These are phyloP conservation scores for Saururus chinensis DNA, from an alignment of 164 flowering plant genomes.

Conservation along the genomic window DNA sequence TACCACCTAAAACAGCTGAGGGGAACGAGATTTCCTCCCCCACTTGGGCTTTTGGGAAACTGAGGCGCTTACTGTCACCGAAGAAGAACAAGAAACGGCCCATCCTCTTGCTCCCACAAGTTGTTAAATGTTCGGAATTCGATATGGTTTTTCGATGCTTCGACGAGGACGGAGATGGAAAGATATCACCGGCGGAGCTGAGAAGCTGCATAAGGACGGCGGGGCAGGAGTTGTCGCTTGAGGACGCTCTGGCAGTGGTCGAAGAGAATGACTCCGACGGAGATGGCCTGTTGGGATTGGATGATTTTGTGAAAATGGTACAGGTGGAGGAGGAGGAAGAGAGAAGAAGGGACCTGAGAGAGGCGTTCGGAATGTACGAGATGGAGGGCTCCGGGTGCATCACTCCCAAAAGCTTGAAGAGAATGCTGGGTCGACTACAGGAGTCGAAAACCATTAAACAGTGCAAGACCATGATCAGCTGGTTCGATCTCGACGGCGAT, in stretches of 20 bases:
- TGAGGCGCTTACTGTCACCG: background rate
- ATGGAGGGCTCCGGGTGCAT: slow-evolving; percentile 12
- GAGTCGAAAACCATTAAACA: slow-evolving; percentile 22
- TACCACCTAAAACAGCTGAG: background rate
- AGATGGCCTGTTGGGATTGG: slow-evolving; percentile 9
- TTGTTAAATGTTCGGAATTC: background rate
- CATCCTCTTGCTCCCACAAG: background rate
- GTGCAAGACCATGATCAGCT: slow-evolving; percentile 25
- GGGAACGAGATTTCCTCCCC: background rate
- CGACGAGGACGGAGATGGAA: slow-evolving; percentile 22
- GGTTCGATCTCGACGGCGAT: slow-evolving; percentile 33
- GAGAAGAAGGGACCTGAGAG: slow-evolving; percentile 8
- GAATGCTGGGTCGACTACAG: slow-evolving; percentile 18
- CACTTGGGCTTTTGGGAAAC: background rate
- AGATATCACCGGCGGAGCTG: slow-evolving; percentile 18
- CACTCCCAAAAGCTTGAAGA: slow-evolving; percentile 12
- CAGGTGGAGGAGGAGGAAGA: slow-evolving; percentile 10
- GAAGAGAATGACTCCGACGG: slow-evolving; percentile 9
- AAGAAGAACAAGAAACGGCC: background rate
- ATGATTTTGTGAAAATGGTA: slow-evolving; percentile 9
- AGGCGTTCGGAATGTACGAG: slow-evolving; percentile 14
- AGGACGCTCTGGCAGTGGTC: slow-evolving; percentile 4
- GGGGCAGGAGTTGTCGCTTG: slow-evolving; percentile 7
- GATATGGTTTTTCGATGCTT: slow-evolving; percentile 19
- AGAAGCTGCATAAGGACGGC: slow-evolving; percentile 7